Evolutionary conservation across 106 monocot genomes (phyloP).

Genomic region (Phalaenopsis aphrodite): DNA sequence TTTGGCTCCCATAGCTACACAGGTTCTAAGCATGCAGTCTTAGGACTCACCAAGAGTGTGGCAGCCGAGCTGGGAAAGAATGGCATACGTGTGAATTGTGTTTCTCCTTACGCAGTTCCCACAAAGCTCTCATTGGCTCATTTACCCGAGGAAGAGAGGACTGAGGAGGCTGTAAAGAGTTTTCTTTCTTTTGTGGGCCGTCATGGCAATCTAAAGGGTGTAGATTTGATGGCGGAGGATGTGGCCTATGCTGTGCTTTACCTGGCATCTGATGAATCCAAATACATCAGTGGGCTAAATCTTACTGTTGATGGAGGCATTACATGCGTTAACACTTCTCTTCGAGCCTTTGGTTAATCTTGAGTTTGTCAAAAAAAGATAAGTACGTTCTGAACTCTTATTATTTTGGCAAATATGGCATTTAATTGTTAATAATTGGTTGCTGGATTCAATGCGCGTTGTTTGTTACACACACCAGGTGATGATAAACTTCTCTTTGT

Average conservation of each 20-base stretch:
- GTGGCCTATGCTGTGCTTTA: conserved; percentile 66
- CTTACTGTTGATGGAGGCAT: conserved; percentile 62
- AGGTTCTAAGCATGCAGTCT: conserved; percentile 33
- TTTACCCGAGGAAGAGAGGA: conserved; percentile 13
- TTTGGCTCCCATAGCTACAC: conserved; percentile 32
- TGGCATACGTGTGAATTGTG: conserved; percentile 60
- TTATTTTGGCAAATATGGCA: too few species aligned
- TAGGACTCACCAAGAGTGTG: conserved; percentile 34
- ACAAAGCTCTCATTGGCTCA: conserved; percentile 18
- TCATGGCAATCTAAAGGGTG: conserved; percentile 60
- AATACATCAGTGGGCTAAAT: conserved; percentile 57
- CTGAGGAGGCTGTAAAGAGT: conserved; percentile 16
- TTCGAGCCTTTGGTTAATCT: conserved; percentile 17
- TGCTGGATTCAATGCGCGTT: too few species aligned
- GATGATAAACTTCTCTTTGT: not conserved
- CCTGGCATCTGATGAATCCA: conserved; percentile 73
- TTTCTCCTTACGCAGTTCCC: conserved; percentile 39
- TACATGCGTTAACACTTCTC: conserved; percentile 25
- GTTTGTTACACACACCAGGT: not conserved
- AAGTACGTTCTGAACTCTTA: too few species aligned
- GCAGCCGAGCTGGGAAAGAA: conserved; percentile 46
- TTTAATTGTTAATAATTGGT: too few species aligned
- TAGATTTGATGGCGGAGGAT: conserved; percentile 33
- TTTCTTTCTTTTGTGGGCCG: conserved; percentile 34
- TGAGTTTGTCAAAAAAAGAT: not conserved